phyloP scores from a whole-genome alignment of 352 stramenopile genomes.

The Phytopythium boreale region DNA sequence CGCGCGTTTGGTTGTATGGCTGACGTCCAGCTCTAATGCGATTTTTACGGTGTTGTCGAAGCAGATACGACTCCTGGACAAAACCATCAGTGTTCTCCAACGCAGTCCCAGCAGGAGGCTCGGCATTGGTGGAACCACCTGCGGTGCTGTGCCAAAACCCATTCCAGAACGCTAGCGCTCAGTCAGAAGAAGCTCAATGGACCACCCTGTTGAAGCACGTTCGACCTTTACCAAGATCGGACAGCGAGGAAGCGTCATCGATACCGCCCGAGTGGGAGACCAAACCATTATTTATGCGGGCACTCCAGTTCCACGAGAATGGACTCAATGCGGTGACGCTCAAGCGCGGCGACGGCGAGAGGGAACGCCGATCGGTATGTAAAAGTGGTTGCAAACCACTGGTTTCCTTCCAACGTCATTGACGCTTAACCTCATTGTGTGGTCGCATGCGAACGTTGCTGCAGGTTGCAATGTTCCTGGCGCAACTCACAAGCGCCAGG shows the following conservation, averaged over 20 bases:
- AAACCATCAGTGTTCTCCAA: neutral
- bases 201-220: neutral
- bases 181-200: slow-evolving; percentile 1
- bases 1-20: neutral
- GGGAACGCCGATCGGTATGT: slow-evolving; percentile 4
- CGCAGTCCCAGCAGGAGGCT: neutral
- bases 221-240: neutral
- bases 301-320: neutral
- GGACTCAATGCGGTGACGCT: slow-evolving; percentile 3
- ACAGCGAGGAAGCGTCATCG: neutral
- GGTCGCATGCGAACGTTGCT: neutral
- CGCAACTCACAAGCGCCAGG: neutral
- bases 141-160: slow-evolving; percentile 3
- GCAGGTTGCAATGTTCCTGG: slow-evolving; percentile 13
- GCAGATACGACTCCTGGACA: slow-evolving; percentile 4
- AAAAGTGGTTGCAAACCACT: neutral
- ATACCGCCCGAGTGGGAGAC: neutral
- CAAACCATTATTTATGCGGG: slow-evolving; percentile 7
- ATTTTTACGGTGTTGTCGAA: neutral
- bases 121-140: neutral
- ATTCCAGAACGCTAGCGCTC: slow-evolving; percentile 1
- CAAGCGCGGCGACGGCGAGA: slow-evolving; percentile 1
- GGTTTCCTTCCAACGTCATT: neutral
- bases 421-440: neutral
- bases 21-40: neutral